Evolutionary conservation across 495 filamentous ascomycete species (phyloP).

Genomic region (Xylaria scruposa): DNA sequence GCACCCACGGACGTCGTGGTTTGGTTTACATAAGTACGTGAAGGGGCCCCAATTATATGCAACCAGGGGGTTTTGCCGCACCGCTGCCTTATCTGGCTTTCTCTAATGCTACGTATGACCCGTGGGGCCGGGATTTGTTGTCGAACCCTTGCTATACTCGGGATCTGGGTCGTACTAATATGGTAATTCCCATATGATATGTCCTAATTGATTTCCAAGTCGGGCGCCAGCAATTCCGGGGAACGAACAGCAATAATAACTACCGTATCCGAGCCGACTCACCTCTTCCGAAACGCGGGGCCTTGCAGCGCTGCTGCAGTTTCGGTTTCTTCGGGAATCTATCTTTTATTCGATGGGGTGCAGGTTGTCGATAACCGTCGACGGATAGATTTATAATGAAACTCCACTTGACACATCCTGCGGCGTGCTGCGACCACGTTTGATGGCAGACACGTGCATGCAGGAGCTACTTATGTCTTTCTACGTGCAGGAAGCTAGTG

Average conservation of each 20-base stretch:
- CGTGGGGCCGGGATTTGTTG: slow-evolving; percentile 40
- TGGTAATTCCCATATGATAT: slow-evolving; percentile 30
- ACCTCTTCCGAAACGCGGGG: not conserved
- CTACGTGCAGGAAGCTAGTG: slow-evolving; percentile 2
- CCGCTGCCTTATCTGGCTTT: slow-evolving; percentile 4
- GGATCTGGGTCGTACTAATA: slow-evolving; percentile 40
- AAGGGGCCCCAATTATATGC: not conserved
- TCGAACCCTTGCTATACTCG: slow-evolving; percentile 24
- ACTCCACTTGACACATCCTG: slow-evolving; percentile 9
- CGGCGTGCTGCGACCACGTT: not conserved
- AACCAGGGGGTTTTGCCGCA: not conserved
- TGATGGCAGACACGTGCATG: not conserved
- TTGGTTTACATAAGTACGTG: slow-evolving; percentile 9
- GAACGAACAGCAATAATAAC: not conserved
- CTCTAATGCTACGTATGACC: slow-evolving; percentile 1
- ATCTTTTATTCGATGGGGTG: not conserved
- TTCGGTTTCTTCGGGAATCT: not conserved
- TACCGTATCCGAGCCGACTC: not conserved
- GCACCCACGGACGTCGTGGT: slow-evolving; percentile 7
- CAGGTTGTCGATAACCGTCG: not conserved
- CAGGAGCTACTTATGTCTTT: not conserved
- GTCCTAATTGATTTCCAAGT: slow-evolving; percentile 25
- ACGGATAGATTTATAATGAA: not conserved
- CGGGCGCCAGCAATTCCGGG: not conserved
- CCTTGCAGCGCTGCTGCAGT: not conserved